Percentiles rank a stretch among this genome's conserved stretches.
Evolutionary conservation across 2,329 filamentous ascomycete species (phyloP).

Genomic region (Chaetoscypha palmicola): DNA sequence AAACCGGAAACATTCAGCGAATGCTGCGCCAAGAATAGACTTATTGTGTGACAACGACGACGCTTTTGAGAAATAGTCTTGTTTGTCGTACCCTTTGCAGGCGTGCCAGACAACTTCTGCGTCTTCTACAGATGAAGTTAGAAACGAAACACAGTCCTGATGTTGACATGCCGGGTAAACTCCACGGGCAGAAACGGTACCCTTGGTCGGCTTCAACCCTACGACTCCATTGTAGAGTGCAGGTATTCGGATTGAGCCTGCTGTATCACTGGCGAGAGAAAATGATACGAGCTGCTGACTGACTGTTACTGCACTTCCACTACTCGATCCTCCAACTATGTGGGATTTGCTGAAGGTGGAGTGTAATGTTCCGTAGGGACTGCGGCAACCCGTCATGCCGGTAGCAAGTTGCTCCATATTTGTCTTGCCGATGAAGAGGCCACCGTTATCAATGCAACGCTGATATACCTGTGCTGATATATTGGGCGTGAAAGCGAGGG

Average conservation of each 20-base stretch:
- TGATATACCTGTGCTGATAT: constrained; percentile 40
- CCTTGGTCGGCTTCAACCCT: constrained; percentile 43
- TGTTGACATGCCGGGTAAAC: constrained; percentile 45
- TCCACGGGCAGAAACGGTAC: constrained; percentile 40
- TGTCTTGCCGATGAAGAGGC: constrained; percentile 49
- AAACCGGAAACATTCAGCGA: constrained; percentile 31
- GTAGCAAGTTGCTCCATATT: constrained; percentile 50
- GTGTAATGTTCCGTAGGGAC: constrained; percentile 43
- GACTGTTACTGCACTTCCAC: constrained; percentile 45
- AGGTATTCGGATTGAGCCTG: constrained; percentile 45
- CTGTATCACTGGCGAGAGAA: constrained; percentile 46
- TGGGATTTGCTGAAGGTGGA: constrained; percentile 41
- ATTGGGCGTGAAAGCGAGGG: constrained; percentile 40
- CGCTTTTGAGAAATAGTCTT: constrained; percentile 45
- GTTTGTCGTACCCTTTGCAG: constrained; percentile 38
- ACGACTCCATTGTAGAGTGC: constrained; percentile 43
- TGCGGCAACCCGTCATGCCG: constrained; percentile 48
- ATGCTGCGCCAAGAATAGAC: neutral
- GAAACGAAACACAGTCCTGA: constrained; percentile 46
- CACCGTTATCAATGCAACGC: constrained; percentile 43
- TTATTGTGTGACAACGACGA: constrained; percentile 20
- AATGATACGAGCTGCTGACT: constrained; percentile 45
- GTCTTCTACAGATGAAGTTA: constrained; percentile 39
- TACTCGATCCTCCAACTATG: constrained; percentile 48
- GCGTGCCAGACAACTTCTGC: constrained; percentile 42